These are phyloP conservation scores for Volvariella surrecta DNA, from an alignment of 1,284 basidiomycete species.

Conservation along the genomic window DNA sequence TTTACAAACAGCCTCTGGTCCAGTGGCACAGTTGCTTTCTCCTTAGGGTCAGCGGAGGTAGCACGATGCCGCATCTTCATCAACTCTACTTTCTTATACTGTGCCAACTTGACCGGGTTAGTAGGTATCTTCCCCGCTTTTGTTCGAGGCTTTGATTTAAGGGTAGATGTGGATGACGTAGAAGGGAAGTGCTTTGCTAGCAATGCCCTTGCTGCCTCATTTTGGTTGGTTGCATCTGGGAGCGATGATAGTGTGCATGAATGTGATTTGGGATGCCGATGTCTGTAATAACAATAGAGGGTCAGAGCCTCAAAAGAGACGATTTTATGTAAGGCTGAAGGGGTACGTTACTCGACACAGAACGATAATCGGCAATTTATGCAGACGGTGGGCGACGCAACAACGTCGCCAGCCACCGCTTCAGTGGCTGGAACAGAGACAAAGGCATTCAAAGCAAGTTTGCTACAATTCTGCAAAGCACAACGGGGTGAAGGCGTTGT, in stretches of 20 bases:
- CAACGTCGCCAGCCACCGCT: constrained; percentile 16
- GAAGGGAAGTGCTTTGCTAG: constrained; percentile 46
- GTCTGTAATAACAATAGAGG: constrained; percentile 26
- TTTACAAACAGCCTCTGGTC: constrained; percentile 51
- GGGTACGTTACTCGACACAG: constrained; percentile 44
- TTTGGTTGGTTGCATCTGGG: constrained; percentile 18
- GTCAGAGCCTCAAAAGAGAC: constrained; percentile 1
- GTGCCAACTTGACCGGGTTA: constrained; percentile 46
- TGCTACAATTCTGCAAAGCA: constrained; percentile 39
- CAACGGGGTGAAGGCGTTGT: constrained; percentile 36
- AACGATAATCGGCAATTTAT: constrained; percentile 46
- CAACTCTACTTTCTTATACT: constrained; percentile 46
- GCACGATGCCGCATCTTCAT: constrained; percentile 72
- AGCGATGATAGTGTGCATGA: constrained; percentile 26
- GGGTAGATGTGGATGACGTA: constrained; percentile 9
- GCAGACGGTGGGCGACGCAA: constrained; percentile 30
- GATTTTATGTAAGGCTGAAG: constrained; percentile 5
- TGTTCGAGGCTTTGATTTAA: constrained; percentile 15
- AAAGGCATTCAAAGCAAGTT: constrained; percentile 40
- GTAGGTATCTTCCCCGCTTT: constrained; percentile 26
- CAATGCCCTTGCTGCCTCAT: constrained; percentile 41
- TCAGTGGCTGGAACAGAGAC: constrained; percentile 7
- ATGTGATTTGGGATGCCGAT: constrained; percentile 54
- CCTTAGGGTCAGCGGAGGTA: constrained; percentile 48
- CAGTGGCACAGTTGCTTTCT: constrained; percentile 35